These are phyloP conservation scores for Corylus heterophylla DNA, from an alignment of 306 rosid genomes.

Conservation along the genomic window DNA sequence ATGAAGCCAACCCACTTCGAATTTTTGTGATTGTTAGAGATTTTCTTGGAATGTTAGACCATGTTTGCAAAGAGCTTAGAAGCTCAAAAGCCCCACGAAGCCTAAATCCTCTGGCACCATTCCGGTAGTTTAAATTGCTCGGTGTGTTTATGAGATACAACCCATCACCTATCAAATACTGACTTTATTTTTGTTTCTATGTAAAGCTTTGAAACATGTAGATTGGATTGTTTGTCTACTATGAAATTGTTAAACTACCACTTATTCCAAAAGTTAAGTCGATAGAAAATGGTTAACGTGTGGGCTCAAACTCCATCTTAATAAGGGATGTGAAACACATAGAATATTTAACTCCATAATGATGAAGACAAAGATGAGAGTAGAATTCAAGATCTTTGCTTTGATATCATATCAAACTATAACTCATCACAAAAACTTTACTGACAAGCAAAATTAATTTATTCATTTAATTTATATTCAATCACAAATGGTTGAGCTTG, in stretches of 20 bases:
- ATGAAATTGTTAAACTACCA: background rate
- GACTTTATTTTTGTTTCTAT: background rate
- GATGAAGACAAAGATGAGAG: no score
- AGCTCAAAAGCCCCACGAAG: constrained; percentile 47
- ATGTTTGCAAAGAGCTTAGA: constrained; percentile 91
- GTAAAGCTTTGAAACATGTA: constrained; percentile 5
- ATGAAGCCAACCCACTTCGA: constrained; percentile 72
- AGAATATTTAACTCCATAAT: no score
- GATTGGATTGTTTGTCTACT: background rate
- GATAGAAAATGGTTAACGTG: no score
- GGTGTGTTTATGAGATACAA: constrained; percentile 15
- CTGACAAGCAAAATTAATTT: no score
- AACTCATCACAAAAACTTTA: no score
- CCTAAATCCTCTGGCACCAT: constrained; percentile 78
- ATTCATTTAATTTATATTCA: no score
- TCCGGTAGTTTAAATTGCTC: constrained; percentile 34
- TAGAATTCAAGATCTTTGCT: no score
- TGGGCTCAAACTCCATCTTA: no score
- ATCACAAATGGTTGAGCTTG: no score
- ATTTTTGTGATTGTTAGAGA: constrained; percentile 96
- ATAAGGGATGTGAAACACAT: no score
- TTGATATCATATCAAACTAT: no score
- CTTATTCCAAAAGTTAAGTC: no score
- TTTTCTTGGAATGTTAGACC: constrained; percentile 83
- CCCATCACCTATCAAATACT: background rate